phyloP scores from a whole-genome alignment of 2,329 filamentous ascomycete species.

The Grosmannia serpens region DNA sequence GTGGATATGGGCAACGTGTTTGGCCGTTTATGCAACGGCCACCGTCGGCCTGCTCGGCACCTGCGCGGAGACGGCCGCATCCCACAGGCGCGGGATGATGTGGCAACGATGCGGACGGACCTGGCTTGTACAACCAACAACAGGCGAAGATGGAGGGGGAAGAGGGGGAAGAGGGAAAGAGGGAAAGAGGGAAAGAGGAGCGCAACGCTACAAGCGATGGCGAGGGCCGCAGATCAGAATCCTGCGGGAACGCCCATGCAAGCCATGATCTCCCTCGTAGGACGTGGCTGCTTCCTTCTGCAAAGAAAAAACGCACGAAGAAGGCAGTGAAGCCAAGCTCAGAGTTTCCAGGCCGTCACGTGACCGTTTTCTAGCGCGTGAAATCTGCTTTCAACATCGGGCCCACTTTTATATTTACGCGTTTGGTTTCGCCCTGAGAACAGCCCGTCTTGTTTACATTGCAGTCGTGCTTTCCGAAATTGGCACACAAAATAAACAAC shows the following conservation, averaged over 20 bases:
- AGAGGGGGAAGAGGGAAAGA: not conserved
- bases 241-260: no score
- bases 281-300: no score
- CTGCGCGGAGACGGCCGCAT: not conserved
- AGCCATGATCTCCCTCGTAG: no score
- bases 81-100: not conserved
- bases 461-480: constrained; percentile 6
- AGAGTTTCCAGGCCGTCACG: not conserved
- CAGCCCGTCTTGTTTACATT: constrained; percentile 10
- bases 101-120: not conserved
- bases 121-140: not conserved
- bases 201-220: no score
- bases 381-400: not conserved
- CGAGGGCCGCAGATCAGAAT: no score
- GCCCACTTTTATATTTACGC: not conserved
- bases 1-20: no score
- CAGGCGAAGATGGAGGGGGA: not conserved
- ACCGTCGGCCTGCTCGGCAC: not conserved
- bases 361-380: not conserved
- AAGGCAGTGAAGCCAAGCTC: no score
- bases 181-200: not conserved
- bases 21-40: no score
- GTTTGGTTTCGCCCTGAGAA: not conserved
- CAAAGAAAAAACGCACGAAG: no score
- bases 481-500: constrained; percentile 5